These are phyloP conservation scores for Mycotypha africana DNA, from an alignment of 371 early-diverging fungal species.

Conservation along the genomic window DNA sequence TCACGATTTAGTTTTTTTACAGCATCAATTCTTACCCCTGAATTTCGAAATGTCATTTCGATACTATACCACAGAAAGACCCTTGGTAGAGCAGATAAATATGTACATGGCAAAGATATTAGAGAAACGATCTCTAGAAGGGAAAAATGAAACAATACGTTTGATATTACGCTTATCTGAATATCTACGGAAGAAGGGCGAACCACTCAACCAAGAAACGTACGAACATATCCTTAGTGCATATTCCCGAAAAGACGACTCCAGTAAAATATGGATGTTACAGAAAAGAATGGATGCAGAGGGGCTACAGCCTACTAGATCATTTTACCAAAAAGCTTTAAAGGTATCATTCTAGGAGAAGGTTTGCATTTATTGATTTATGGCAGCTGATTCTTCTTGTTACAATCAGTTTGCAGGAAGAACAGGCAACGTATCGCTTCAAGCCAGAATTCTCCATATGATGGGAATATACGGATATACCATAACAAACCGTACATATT, in stretches of 20 bases:
- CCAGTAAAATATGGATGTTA: conserved; percentile 4
- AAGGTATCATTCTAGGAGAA: no score
- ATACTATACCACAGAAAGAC: no score
- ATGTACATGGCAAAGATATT: no score
- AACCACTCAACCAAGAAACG: conserved; percentile 9
- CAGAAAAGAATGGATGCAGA: conserved; percentile 20
- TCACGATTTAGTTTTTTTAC: no score
- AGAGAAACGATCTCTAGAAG: no score
- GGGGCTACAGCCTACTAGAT: conserved; percentile 4
- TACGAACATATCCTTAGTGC: conserved; percentile 25
- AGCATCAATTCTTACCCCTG: no score
- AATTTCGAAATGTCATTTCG: no score
- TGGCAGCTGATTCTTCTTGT: background rate
- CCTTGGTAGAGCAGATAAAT: no score
- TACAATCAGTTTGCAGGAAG: conserved; percentile 23
- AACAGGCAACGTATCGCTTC: conserved; percentile 13
- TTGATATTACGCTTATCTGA: conserved; percentile 6
- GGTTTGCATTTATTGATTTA: no score
- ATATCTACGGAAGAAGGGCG: conserved; percentile 7
- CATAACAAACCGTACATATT: conserved; percentile 14
- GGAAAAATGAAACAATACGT: background rate
- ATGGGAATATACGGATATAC: conserved; percentile 18
- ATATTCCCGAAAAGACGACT: conserved; percentile 15
- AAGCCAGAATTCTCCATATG: conserved; percentile 18
- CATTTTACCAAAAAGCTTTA: conserved; percentile 22